Conservation (phyloP, 2,329 filamentous ascomycete genomes). For the Colletotrichum acutatum region DNA sequence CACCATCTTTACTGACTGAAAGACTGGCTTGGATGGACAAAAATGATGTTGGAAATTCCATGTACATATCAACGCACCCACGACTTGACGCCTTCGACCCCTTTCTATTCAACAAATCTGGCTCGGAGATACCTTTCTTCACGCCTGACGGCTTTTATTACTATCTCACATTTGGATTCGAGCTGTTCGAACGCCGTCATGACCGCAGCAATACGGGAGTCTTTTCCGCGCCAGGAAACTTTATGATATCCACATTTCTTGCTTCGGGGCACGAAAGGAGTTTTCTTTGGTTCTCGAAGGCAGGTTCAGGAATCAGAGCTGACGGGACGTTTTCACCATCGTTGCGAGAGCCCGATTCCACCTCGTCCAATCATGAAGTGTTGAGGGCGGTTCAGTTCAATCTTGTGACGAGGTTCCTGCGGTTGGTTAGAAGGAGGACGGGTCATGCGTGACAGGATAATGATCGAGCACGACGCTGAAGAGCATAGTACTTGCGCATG, state of each 20-base stretch:
- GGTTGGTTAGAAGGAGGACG: background rate
- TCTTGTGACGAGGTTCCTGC: slow-evolving; percentile 22
- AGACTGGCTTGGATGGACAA: slow-evolving; percentile 6
- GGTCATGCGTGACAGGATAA: slow-evolving; percentile 1
- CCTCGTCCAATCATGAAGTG: slow-evolving; percentile 15
- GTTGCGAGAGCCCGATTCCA: slow-evolving; percentile 21
- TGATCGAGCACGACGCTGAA: slow-evolving; percentile 3
- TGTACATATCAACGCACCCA: slow-evolving; percentile 34
- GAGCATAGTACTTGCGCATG: slow-evolving; percentile 3
- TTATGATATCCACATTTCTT: slow-evolving; percentile 37
- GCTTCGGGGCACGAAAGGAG: slow-evolving; percentile 26
- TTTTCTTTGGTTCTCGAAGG: slow-evolving; percentile 32
- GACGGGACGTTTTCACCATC: slow-evolving; percentile 10
- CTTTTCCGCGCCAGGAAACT: slow-evolving; percentile 18
- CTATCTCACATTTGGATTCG: slow-evolving; percentile 18
- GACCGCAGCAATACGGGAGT: slow-evolving; percentile 14
- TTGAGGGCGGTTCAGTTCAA: slow-evolving; percentile 7
- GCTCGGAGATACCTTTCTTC: background rate
- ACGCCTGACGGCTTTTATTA: slow-evolving; percentile 6
- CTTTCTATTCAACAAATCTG: slow-evolving; percentile 19
- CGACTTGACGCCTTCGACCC: slow-evolving; percentile 25
- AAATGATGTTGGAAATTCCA: slow-evolving; percentile 12
- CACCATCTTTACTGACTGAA: slow-evolving; percentile 74
- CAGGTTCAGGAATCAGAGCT: slow-evolving; percentile 23
- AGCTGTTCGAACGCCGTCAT: slow-evolving; percentile 3